Conservation (phyloP, 2,329 filamentous ascomycete genomes). For the Scedosporium boydii region DNA sequence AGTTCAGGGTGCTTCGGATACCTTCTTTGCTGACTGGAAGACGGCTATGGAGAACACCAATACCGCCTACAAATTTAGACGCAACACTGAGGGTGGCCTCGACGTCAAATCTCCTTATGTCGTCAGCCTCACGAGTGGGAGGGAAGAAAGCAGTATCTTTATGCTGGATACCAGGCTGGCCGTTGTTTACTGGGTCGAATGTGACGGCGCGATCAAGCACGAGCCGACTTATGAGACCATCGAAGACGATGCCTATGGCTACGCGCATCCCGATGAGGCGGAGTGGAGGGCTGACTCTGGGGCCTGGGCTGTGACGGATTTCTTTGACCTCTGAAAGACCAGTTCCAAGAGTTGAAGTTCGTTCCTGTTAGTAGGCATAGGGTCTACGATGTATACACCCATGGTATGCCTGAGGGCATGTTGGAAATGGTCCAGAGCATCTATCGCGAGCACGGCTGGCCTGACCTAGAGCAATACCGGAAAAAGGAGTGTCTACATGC, state of each 20-base stretch:
- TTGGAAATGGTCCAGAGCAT: constrained; percentile 13
- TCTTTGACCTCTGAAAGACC: constrained; percentile 17
- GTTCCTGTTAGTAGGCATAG: constrained; percentile 11
- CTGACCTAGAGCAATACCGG: constrained; percentile 8
- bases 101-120: constrained; percentile 10
- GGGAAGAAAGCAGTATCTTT: constrained; percentile 11
- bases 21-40: constrained; percentile 14
- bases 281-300: constrained; percentile 15
- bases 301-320: constrained; percentile 17
- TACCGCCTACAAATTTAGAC: neutral
- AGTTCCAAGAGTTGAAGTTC: constrained; percentile 14
- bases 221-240: constrained; percentile 13
- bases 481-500: too few relatives aligned
- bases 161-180: constrained; percentile 15
- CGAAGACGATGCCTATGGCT: constrained; percentile 15
- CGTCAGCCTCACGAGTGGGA: constrained; percentile 10
- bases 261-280: constrained; percentile 14
- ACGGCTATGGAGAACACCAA: constrained; percentile 2
- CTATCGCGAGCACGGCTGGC: constrained; percentile 16
- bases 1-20: constrained; percentile 7
- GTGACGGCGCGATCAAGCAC: too few relatives aligned
- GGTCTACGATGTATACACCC: constrained; percentile 7
- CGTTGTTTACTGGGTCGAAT: too few relatives aligned
- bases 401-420: constrained; percentile 5
- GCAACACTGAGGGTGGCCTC: neutral